Evolutionary conservation across 495 filamentous ascomycete species (phyloP).

Genomic region (Penicillium manginii): DNA sequence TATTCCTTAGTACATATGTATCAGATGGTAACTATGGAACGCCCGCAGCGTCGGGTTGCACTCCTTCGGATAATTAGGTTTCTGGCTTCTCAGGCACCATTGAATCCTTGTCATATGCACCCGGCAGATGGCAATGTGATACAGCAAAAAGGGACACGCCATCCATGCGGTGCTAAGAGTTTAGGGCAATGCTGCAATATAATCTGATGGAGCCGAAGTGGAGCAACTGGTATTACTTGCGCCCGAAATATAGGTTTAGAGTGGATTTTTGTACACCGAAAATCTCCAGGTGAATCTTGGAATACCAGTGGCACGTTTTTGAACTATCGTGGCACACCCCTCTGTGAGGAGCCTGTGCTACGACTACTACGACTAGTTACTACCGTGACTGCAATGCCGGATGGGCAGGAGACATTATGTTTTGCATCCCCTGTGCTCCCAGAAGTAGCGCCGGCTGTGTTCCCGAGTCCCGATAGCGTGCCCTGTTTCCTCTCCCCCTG

Average conservation of each 20-base stretch:
- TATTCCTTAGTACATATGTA: not conserved
- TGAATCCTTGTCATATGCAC: constrained; percentile 1
- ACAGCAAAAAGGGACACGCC: constrained; percentile 9
- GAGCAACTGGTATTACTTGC: not conserved
- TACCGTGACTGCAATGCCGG: no score
- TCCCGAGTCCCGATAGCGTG: constrained; percentile 23
- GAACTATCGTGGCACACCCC: constrained; percentile 3
- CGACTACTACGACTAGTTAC: constrained; percentile 12
- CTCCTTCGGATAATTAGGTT: constrained; percentile 12
- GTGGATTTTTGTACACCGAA: constrained; percentile 3
- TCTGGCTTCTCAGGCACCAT: not conserved
- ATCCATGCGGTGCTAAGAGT: constrained; percentile 8
- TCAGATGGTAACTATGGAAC: not conserved
- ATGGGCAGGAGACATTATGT: constrained; percentile 13
- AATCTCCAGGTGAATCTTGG: not conserved
- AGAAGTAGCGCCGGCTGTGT: constrained; percentile 17
- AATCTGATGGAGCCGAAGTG: constrained; percentile 4
- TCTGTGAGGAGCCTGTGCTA: constrained; percentile 20
- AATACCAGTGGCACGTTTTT: constrained; percentile 15
- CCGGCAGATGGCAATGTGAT: constrained; percentile 2
- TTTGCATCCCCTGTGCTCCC: constrained; percentile 21
- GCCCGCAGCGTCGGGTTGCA: constrained; percentile 1
- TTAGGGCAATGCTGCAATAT: constrained; percentile 2
- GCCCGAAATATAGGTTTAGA: not conserved
- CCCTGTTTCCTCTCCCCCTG: constrained; percentile 15